Conservation (phyloP, 2,329 filamentous ascomycete genomes). For the Hirsutella minnesotensis region DNA sequence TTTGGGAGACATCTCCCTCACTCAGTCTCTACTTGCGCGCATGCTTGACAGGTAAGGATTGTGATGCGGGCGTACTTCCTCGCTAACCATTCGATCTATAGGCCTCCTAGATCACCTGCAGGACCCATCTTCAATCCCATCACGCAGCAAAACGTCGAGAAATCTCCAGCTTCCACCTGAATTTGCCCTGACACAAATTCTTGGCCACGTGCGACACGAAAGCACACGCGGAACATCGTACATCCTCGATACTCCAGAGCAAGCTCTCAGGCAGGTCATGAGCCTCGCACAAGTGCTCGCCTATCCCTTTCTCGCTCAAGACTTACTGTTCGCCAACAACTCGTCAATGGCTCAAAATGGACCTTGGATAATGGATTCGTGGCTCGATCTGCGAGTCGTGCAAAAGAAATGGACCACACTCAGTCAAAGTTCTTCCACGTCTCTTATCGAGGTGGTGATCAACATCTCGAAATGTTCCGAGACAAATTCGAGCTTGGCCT, state of each 20-base stretch:
- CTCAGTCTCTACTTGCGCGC: conserved; percentile 36
- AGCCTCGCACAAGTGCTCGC: conserved; percentile 32
- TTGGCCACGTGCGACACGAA: conserved; percentile 13
- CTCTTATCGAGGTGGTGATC: conserved; percentile 24
- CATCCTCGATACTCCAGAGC: conserved; percentile 23
- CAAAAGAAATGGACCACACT: conserved; percentile 24
- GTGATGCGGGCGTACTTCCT: background rate
- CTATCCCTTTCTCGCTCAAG: conserved; percentile 24
- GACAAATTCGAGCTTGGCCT: conserved; percentile 6
- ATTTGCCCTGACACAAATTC: conserved; percentile 23
- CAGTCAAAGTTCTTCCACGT: conserved; percentile 18
- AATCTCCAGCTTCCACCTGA: conserved; percentile 26
- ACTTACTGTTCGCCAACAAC: conserved; percentile 17
- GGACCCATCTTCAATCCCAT: conserved; percentile 14
- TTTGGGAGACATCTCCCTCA: conserved; percentile 37
- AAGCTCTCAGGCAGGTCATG: conserved; percentile 33
- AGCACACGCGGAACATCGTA: conserved; percentile 24
- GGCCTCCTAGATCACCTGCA: conserved; percentile 23
- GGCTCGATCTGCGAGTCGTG: conserved; percentile 28
- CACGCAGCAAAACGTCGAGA: conserved; percentile 15
- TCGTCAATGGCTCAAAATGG: conserved; percentile 26
- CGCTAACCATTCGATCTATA: conserved; percentile 9
- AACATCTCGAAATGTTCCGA: conserved; percentile 17
- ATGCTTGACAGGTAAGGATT: conserved; percentile 31
- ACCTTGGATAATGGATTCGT: conserved; percentile 38